These are phyloP conservation scores for Fusarium algeriense DNA, from an alignment of 2,329 filamentous ascomycete species.

Conservation along the genomic window DNA sequence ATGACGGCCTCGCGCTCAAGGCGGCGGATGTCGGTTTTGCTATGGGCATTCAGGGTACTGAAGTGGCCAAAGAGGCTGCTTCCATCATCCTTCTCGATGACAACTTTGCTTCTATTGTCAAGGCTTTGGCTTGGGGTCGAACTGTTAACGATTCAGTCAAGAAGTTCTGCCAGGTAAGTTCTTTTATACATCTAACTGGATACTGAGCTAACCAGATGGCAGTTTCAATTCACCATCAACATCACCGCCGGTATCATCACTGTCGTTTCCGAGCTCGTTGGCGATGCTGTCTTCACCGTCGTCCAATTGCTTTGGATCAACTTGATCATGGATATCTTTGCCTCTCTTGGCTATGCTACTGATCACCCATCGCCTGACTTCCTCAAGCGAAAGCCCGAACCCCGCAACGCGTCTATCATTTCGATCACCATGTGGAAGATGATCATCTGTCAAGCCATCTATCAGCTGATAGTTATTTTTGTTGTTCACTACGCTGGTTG, in stretches of 20 bases:
- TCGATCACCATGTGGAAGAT: constrained; percentile 75
- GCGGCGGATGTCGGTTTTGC: constrained; percentile 76
- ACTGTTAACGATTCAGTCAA: constrained; percentile 76
- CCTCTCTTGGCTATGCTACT: constrained; percentile 73
- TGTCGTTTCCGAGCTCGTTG: constrained; percentile 72
- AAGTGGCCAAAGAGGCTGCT: constrained; percentile 77
- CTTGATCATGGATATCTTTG: constrained; percentile 77
- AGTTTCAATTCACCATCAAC: constrained; percentile 78
- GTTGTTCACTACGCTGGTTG: constrained; percentile 71
- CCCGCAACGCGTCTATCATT: constrained; percentile 78
- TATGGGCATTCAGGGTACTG: constrained; percentile 75
- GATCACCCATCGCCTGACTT: constrained; percentile 70
- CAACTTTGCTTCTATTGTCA: constrained; percentile 75
- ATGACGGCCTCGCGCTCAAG: constrained; percentile 74
- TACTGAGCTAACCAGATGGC: constrained; percentile 3
- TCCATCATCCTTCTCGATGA: constrained; percentile 76
- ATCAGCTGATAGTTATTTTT: constrained; percentile 70
- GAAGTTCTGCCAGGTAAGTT: constrained; percentile 71
- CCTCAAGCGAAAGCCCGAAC: constrained; percentile 65
- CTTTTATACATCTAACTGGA: fast-evolving
- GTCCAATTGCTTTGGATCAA: constrained; percentile 78
- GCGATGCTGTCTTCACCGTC: constrained; percentile 70
- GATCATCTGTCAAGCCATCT: constrained; percentile 72
- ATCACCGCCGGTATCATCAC: constrained; percentile 75
- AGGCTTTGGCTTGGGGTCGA: constrained; percentile 76